A percentile compares a stretch with the other conserved stretches of the same genome.
Evolutionary conservation across 768 basidiomycete species (phyloP).

Genomic region (Fomitopsis pulvina): DNA sequence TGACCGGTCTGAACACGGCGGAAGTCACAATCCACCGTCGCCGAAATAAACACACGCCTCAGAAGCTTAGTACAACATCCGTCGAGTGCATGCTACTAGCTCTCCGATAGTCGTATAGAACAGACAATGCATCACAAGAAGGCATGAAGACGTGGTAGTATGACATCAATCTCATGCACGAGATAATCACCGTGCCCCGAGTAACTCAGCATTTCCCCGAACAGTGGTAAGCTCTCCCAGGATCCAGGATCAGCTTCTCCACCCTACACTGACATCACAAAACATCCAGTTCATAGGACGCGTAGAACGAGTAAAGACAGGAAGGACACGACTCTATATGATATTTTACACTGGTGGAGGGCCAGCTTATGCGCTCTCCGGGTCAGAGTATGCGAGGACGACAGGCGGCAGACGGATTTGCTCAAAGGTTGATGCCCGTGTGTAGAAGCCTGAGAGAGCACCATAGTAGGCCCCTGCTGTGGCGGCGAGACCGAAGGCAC

Average conservation of each 20-base stretch:
- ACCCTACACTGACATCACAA: not conserved
- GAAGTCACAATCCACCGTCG: too few species aligned
- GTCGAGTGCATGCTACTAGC: too few species aligned
- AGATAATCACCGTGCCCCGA: not conserved
- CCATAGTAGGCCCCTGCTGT: conserved; percentile 5
- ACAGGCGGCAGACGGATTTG: conserved; percentile 2
- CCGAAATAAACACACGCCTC: too few species aligned
- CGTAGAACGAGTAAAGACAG: not conserved
- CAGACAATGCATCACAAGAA: not conserved
- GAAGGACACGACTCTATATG: not conserved
- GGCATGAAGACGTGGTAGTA: not conserved
- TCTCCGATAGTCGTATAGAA: too few species aligned
- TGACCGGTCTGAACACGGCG: too few species aligned
- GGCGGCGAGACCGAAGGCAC: conserved; percentile 4
- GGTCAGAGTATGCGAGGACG: conserved; percentile 3
- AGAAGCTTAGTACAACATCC: too few species aligned
- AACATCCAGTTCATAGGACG: not conserved
- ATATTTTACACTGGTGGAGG: not conserved
- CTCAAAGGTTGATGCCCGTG: conserved; percentile 2
- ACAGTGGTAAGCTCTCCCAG: too few species aligned
- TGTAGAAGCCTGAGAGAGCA: conserved; percentile 3
- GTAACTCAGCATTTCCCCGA: not conserved
- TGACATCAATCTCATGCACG: not conserved
- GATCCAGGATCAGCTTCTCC: not conserved
- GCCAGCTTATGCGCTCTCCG: conserved; percentile 1